Evolutionary conservation across 768 basidiomycete species (phyloP).

Genomic region (Lactarius quietus): DNA sequence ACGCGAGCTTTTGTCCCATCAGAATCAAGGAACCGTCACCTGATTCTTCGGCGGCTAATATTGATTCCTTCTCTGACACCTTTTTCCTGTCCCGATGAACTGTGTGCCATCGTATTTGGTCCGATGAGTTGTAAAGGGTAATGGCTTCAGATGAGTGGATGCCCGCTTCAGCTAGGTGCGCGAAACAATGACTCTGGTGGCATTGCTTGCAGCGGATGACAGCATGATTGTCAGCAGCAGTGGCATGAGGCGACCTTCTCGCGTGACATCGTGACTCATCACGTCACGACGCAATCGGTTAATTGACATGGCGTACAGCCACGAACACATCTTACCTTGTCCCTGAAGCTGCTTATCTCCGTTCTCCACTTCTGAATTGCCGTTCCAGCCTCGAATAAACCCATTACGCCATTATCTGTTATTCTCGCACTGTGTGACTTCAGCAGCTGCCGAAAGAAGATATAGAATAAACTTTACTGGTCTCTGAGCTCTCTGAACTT

Average conservation of each 20-base stretch:
- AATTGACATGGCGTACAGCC: neutral
- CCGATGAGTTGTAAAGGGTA: slow-evolving; percentile 23
- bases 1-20: slow-evolving; percentile 37
- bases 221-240: neutral
- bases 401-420: neutral
- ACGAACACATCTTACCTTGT: neutral
- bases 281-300: neutral
- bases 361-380: slow-evolving; percentile 17
- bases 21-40: slow-evolving; percentile 36
- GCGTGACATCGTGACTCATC: slow-evolving; percentile 2
- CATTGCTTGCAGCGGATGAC: slow-evolving; percentile 36
- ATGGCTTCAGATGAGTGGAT: slow-evolving; percentile 40
- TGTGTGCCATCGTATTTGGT: slow-evolving; percentile 34
- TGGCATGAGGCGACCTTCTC: slow-evolving; percentile 18
- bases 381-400: slow-evolving; percentile 29
- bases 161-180: slow-evolving; percentile 36
- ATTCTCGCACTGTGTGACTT: neutral
- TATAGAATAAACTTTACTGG: slow-evolving; percentile 5
- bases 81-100: slow-evolving; percentile 30
- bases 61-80: slow-evolving; percentile 12
- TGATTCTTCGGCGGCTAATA: slow-evolving; percentile 35
- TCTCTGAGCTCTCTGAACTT: neutral
- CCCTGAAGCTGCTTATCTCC: neutral
- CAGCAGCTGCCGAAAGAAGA: neutral
- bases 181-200: slow-evolving; percentile 37